Percentiles rank a stretch among this genome's conserved stretches.
These are phyloP conservation scores for Wallacemonas sp. DNA, from an alignment of 208 protist species.

Conservation along the genomic window DNA sequence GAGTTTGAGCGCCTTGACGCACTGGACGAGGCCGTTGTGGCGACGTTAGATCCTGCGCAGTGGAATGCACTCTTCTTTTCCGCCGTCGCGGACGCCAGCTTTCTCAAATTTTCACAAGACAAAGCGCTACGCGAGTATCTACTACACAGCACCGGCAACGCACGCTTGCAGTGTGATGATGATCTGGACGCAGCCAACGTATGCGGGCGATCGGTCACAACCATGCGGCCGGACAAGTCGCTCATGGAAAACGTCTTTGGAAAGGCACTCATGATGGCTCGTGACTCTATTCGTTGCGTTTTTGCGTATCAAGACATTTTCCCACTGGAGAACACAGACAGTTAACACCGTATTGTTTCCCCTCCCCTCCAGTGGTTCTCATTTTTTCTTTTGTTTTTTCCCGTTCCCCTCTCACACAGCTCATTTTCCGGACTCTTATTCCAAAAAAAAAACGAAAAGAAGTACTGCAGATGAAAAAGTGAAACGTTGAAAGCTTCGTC, in stretches of 20 bases:
- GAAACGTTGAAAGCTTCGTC: no score
- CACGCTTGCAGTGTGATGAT: neutral
- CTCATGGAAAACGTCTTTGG: conserved; percentile 1
- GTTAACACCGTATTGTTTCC: no score
- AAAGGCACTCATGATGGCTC: neutral
- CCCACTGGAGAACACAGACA: no score
- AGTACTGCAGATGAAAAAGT: no score
- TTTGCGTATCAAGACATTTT: conserved; percentile 10
- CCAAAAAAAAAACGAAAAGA: no score
- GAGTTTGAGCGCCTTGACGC: neutral
- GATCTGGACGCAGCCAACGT: neutral
- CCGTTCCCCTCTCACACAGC: no score
- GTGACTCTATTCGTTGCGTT: neutral
- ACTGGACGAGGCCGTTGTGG: neutral
- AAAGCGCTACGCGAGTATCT: neutral
- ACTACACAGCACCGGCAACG: neutral
- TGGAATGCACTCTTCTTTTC: neutral
- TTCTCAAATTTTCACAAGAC: conserved; percentile 12
- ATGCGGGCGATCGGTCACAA: neutral
- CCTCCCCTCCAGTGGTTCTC: no score
- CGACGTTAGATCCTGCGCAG: neutral
- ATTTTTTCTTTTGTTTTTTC: no score
- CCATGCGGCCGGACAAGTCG: neutral
- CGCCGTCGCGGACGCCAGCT: neutral
- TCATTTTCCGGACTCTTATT: no score